Conservation (phyloP, 306 rosid genomes). For the Lupinus albus region DNA sequence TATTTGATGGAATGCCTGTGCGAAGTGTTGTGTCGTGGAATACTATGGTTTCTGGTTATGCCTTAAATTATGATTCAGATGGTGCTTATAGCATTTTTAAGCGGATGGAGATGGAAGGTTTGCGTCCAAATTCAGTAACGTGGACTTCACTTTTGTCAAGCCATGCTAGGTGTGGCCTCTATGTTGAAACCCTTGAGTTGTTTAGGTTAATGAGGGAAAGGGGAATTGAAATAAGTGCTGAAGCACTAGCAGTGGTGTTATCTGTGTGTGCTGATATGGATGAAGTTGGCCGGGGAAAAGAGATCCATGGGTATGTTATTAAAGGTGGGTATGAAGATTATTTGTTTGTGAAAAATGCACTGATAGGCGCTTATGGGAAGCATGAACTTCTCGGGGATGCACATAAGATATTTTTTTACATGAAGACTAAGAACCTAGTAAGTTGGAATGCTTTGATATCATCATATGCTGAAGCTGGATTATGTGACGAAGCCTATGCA, state of each 20-base stretch:
- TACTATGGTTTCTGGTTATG: slow-evolving; percentile 65
- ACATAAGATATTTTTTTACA: slow-evolving; percentile 54
- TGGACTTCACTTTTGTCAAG: slow-evolving; percentile 90
- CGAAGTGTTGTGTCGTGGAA: slow-evolving; percentile 78
- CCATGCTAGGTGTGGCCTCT: slow-evolving; percentile 64
- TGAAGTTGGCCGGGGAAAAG: slow-evolving; percentile 53
- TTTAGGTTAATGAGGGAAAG: slow-evolving; percentile 57
- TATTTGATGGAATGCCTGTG: slow-evolving; percentile 65
- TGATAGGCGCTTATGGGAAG: slow-evolving; percentile 66
- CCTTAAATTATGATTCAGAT: slow-evolving; percentile 60
- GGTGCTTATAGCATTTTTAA: slow-evolving; percentile 64
- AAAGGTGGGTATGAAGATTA: slow-evolving; percentile 79
- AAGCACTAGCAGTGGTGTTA: slow-evolving; percentile 71
- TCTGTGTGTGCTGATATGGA: slow-evolving; percentile 71
- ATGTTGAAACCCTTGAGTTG: slow-evolving; percentile 56
- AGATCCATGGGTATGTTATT: slow-evolving; percentile 64
- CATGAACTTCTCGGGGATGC: slow-evolving; percentile 57
- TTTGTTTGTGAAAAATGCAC: slow-evolving; percentile 37
- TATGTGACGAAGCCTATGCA: slow-evolving; percentile 69
- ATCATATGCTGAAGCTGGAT: slow-evolving; percentile 70
- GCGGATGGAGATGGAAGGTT: slow-evolving; percentile 67
- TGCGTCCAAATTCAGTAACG: slow-evolving; percentile 67
- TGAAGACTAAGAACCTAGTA: slow-evolving; percentile 61
- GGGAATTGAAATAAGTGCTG: slow-evolving; percentile 64
- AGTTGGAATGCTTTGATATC: slow-evolving; percentile 90